Conservation (phyloP, 495 filamentous ascomycete genomes). For the Xylaria castorea region DNA sequence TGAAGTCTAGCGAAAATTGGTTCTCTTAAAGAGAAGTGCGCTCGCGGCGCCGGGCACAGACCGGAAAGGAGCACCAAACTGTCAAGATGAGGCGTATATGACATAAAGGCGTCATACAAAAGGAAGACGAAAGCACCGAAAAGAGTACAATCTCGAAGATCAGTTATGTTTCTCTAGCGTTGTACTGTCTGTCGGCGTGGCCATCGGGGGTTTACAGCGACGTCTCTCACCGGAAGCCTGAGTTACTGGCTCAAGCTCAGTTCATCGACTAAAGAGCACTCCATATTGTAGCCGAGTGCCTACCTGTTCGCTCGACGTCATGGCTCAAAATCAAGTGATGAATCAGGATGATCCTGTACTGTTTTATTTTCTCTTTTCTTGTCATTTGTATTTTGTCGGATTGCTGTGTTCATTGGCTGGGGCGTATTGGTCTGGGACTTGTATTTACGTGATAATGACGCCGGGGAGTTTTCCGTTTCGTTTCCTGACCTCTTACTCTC, state of each 20-base stretch:
- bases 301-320: constrained; percentile 6
- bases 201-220: neutral
- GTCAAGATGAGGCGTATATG: neutral
- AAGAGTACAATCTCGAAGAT: neutral
- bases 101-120: neutral
- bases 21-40: constrained; percentile 39
- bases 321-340: neutral
- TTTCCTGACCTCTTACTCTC: constrained; percentile 9
- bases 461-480: constrained; percentile 31
- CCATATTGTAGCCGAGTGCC: neutral
- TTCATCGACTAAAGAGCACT: neutral
- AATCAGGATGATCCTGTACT: constrained; percentile 5
- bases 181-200: neutral
- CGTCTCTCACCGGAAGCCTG: neutral
- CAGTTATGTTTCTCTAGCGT: neutral
- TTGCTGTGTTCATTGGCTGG: constrained; percentile 24
- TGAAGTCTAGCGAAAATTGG: constrained; percentile 43
- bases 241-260: neutral
- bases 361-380: constrained; percentile 12
- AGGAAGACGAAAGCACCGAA: neutral
- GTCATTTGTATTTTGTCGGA: constrained; percentile 9
- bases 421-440: constrained; percentile 26
- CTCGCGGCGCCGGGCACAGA: constrained; percentile 14
- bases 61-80: neutral
- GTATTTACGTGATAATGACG: constrained; percentile 26